Evolutionary conservation across 1,284 basidiomycete species (phyloP).

Genomic region (Ceratobasidium sp.): DNA sequence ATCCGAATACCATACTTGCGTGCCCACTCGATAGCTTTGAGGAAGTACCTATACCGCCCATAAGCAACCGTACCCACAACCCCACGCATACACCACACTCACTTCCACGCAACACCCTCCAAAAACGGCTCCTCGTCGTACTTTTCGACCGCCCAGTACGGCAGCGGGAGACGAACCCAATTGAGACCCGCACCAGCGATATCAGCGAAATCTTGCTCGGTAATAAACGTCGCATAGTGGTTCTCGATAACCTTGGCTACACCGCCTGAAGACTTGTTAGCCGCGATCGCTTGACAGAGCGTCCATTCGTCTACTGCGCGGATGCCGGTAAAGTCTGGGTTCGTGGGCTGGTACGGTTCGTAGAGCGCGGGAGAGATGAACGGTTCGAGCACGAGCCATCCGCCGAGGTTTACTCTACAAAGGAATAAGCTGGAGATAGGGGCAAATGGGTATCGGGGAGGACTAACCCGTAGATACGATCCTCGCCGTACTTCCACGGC

Average conservation of each 20-base stretch:
- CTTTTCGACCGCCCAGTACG: constrained; percentile 67
- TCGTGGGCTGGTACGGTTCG: constrained; percentile 56
- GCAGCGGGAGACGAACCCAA: constrained; percentile 66
- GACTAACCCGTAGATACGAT: constrained; percentile 76
- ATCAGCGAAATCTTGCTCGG: constrained; percentile 68
- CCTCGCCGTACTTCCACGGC: constrained; percentile 76
- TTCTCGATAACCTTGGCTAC: constrained; percentile 59
- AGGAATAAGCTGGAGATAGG: neutral
- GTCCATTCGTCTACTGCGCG: constrained; percentile 66
- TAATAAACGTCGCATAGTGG: constrained; percentile 64
- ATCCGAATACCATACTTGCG: constrained; percentile 70
- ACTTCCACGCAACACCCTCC: constrained; percentile 51
- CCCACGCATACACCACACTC: constrained; percentile 51
- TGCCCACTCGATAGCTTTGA: constrained; percentile 65
- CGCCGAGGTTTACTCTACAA: constrained; percentile 63
- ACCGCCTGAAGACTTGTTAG: constrained; percentile 54
- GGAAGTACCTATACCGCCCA: constrained; percentile 55
- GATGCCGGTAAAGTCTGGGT: constrained; percentile 25
- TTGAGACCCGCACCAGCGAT: constrained; percentile 69
- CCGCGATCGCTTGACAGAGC: constrained; percentile 60
- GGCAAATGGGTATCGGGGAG: neutral
- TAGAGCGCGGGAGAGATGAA: constrained; percentile 68
- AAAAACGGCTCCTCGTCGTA: constrained; percentile 65
- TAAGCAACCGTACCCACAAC: constrained; percentile 56
- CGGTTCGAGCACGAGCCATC: constrained; percentile 69